Conservation (phyloP, 2,329 filamentous ascomycete genomes). For the Penicillium paneum region DNA sequence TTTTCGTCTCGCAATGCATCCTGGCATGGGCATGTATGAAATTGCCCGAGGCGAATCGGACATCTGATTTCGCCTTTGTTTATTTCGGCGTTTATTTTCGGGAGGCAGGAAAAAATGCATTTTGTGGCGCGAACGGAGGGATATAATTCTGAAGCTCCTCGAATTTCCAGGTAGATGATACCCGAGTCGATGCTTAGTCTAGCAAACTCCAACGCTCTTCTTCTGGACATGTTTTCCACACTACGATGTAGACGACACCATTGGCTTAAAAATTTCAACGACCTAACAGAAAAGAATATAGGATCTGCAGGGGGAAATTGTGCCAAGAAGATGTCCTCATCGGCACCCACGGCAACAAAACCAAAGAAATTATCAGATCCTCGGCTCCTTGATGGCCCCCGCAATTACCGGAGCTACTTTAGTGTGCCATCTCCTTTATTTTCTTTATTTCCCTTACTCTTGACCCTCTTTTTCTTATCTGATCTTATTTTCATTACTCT, state of each 20-base stretch:
- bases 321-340: constrained; percentile 12
- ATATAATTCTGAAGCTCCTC: constrained; percentile 47
- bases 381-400: constrained; percentile 19
- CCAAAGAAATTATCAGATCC: constrained; percentile 25
- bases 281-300: background rate
- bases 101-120: constrained; percentile 41
- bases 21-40: constrained; percentile 32
- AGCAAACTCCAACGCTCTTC: constrained; percentile 37
- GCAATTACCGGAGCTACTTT: constrained; percentile 21
- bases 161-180: constrained; percentile 49
- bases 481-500: background rate
- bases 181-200: constrained; percentile 51
- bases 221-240: constrained; percentile 14
- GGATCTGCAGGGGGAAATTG: background rate
- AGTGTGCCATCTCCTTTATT: constrained; percentile 7
- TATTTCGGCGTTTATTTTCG: constrained; percentile 29
- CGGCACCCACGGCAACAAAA: constrained; percentile 19
- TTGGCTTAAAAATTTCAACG: background rate
- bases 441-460: background rate
- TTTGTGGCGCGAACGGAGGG: constrained; percentile 40
- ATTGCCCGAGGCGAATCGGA: constrained; percentile 25
- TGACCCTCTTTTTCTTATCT: background rate
- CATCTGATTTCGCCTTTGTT: constrained; percentile 33
- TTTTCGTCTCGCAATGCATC: constrained; percentile 24
- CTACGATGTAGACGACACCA: background rate